Conservation (phyloP, 202 grass and related monocot genomes). For the Schoenoplectus triqueter region DNA sequence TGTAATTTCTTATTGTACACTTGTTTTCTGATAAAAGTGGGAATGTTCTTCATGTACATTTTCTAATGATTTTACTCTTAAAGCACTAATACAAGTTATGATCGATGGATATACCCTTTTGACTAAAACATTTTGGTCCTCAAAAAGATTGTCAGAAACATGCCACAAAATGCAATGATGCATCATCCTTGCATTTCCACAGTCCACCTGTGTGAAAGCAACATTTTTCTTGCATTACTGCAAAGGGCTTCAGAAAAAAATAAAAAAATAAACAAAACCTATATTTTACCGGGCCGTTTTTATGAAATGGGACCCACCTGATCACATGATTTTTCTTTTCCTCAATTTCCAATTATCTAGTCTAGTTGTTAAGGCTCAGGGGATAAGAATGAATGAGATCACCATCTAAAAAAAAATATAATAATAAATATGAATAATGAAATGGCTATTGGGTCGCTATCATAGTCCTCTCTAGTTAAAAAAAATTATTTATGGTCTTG, state of each 20-base stretch:
- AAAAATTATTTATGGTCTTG: background rate
- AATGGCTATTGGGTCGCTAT: background rate
- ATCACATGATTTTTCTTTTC: slow-evolving; percentile 7
- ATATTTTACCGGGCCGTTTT: background rate
- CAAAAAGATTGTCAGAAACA: slow-evolving; percentile 15
- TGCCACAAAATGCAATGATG: slow-evolving; percentile 26
- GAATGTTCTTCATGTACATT: background rate
- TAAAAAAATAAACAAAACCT: background rate
- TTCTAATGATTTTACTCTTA: slow-evolving; percentile 16
- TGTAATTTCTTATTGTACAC: background rate
- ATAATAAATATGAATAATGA: background rate
- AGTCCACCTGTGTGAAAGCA: slow-evolving; percentile 16
- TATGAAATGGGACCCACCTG: slow-evolving; percentile 2
- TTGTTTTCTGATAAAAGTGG: background rate
- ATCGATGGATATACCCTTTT: background rate
- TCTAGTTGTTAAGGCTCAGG: background rate
- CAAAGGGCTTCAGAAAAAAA: background rate
- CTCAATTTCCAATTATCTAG: slow-evolving; percentile 17
- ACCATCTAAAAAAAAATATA: background rate
- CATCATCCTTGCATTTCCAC: slow-evolving; percentile 13
- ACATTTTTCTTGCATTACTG: background rate
- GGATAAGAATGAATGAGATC: slow-evolving; percentile 33
- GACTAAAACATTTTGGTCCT: slow-evolving; percentile 20
- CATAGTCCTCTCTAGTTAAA: background rate
- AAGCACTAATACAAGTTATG: background rate